Evolutionary conservation across 768 basidiomycete genomes (phyloP).

Genomic region (Boletus reticuloceps): DNA sequence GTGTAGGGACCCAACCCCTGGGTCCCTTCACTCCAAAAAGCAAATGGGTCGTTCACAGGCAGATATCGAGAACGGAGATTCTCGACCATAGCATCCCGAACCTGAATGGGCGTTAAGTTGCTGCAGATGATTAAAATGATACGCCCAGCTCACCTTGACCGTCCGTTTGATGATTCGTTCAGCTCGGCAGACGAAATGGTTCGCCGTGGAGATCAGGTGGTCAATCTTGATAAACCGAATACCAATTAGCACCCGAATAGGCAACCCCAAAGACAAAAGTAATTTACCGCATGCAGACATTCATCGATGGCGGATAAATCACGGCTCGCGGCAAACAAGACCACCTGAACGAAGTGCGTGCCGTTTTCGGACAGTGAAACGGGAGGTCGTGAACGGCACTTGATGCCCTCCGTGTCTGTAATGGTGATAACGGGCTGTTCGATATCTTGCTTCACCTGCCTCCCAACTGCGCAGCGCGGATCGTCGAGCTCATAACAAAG

Average conservation of each 20-base stretch:
- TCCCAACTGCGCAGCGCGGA: slow-evolving; percentile 38
- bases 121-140: not conserved
- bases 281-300: slow-evolving; percentile 50
- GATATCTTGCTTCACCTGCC: slow-evolving; percentile 30
- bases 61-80: slow-evolving; percentile 37
- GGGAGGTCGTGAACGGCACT: slow-evolving; percentile 13
- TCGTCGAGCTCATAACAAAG: slow-evolving; percentile 43
- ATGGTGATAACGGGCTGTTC: slow-evolving; percentile 18
- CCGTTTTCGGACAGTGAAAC: slow-evolving; percentile 33
- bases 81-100: slow-evolving; percentile 46
- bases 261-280: slow-evolving; percentile 12
- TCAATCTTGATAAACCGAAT: slow-evolving; percentile 42
- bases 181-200: slow-evolving; percentile 54
- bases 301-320: slow-evolving; percentile 58
- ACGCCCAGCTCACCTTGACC: slow-evolving; percentile 43
- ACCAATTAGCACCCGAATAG: slow-evolving; percentile 4
- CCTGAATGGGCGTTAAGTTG: slow-evolving; percentile 31
- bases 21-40: slow-evolving; percentile 13
- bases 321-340: slow-evolving; percentile 50
- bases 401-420: slow-evolving; percentile 23
- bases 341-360: slow-evolving; percentile 43
- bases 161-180: slow-evolving; percentile 56
- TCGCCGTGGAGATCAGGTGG: slow-evolving; percentile 51
- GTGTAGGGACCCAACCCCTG: not conserved
- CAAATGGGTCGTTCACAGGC: slow-evolving; percentile 19